Evolutionary conservation across 2,329 filamentous ascomycete genomes (phyloP).

Genomic region (Trichoderma gracile): DNA sequence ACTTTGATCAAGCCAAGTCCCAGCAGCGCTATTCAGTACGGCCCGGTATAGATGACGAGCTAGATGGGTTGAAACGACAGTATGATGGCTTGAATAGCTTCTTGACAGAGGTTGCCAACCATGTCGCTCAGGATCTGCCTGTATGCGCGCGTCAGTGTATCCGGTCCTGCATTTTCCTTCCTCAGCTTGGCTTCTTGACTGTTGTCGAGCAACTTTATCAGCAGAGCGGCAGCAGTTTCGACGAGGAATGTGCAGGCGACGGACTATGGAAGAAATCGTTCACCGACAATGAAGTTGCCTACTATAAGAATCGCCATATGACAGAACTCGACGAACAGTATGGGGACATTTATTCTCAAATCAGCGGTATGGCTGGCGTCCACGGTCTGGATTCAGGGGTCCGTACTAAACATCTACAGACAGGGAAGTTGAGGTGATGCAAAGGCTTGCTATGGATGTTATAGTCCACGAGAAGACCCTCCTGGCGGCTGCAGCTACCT

Average conservation of each 20-base stretch:
- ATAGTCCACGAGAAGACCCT: slow-evolving; percentile 69
- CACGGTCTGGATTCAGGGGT: not conserved
- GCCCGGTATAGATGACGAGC: slow-evolving; percentile 66
- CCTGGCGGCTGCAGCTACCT: slow-evolving; percentile 69
- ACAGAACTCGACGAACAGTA: slow-evolving; percentile 75
- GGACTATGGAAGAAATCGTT: slow-evolving; percentile 80
- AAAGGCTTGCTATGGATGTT: slow-evolving; percentile 70
- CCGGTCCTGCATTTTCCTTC: slow-evolving; percentile 82
- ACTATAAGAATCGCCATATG: slow-evolving; percentile 87
- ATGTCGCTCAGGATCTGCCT: slow-evolving; percentile 65
- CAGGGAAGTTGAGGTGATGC: slow-evolving; percentile 84
- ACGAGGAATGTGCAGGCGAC: slow-evolving; percentile 56
- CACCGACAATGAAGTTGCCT: slow-evolving; percentile 66
- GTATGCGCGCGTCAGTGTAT: slow-evolving; percentile 55
- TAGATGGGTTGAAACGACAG: slow-evolving; percentile 75
- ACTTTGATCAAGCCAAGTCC: slow-evolving; percentile 74
- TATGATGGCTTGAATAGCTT: slow-evolving; percentile 78
- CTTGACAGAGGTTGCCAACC: slow-evolving; percentile 65
- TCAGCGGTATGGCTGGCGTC: slow-evolving; percentile 63
- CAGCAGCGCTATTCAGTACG: slow-evolving; percentile 73
- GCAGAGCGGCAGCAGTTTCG: slow-evolving; percentile 61
- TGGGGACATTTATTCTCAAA: slow-evolving; percentile 82
- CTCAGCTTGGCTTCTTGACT: slow-evolving; percentile 87
- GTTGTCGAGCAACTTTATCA: slow-evolving; percentile 59
- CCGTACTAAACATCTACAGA: slow-evolving; percentile 50